Percentiles rank a stretch among this genome's conserved stretches.
Conservation (phyloP, 208 protist genomes). For the Leishmania aethiopica region DNA sequence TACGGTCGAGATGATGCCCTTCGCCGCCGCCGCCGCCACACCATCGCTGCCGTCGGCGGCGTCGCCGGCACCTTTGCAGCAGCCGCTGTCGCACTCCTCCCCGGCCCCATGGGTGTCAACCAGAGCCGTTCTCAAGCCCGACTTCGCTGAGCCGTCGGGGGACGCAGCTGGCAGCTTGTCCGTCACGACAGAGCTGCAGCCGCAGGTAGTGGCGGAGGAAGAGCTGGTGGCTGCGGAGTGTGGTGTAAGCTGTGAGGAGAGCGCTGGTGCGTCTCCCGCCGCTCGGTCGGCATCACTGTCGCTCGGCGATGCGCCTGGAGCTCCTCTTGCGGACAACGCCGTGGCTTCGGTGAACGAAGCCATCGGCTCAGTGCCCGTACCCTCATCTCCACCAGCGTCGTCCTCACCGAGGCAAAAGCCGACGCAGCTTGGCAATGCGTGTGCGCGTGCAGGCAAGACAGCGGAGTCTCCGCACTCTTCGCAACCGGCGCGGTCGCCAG, state of each 20-base stretch:
- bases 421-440: neutral
- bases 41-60: neutral
- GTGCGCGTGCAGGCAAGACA: neutral
- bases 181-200: neutral
- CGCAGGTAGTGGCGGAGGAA: neutral
- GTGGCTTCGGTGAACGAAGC: neutral
- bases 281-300: neutral
- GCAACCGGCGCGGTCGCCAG: neutral
- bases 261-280: neutral
- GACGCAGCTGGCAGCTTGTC: neutral
- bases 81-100: neutral
- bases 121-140: neutral
- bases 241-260: neutral
- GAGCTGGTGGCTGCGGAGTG: neutral
- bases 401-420: neutral
- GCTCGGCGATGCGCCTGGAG: neutral
- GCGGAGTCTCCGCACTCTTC: neutral
- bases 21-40: neutral
- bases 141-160: neutral
- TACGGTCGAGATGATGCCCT: neutral
- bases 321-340: neutral
- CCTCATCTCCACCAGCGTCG: neutral
- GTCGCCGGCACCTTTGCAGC: neutral
- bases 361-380: neutral
- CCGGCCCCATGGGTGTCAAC: neutral